Base-by-base conservation (phyloP, 768 basidiomycete genomes). In the Filobasidium wieringae region DNA sequence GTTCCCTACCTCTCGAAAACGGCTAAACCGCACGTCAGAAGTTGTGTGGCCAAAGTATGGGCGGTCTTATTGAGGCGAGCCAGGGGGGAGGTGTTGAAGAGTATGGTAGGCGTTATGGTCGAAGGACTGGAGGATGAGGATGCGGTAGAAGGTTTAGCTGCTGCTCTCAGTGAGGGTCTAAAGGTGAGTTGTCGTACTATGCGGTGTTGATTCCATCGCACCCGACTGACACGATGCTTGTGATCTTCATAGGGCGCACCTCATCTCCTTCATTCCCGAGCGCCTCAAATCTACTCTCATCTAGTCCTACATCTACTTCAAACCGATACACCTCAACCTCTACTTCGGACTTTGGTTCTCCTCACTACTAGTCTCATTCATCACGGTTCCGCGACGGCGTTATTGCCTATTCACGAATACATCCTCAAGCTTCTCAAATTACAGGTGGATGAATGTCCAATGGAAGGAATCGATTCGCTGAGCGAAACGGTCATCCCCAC, bases 1-100 rank as follows among this genome's bases (percentile, higher is more conserved):
- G 33, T 49, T 14, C 67, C 68, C 9, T 72, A 70, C 58, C 60
- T 75, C 30, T 41, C 51, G 22, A 51, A 33, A 9, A 29, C 19
- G 26, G 41, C 51, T 22, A 57, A 57, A 43, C 56, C 56, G 43
- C 56, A 57, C 12, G 56, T 73, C 22, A 55, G 72, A 22, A 68
- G 63, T 45, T 73, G 72, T 52, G 79, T 86, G 9, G 85, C 88
- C 0, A 89, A 95, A 67, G 87, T 88, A 3, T 95, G 88, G 92
- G 87, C 84, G 0, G 81, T 81, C 0, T 79, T 85, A 0, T 66
- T 93, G 40, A 78, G 91, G 50, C 79, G 86, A 63, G 74, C 91
- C 53, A 87, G 87, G 70, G 73, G 76, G 1, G 77, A 79, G 12
- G 77, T 78, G 7, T 76, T 85, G 30, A 80, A 80, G 53, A 76